Base-by-base conservation (phyloP, 495 filamentous ascomycete species). In the Collariella sp. region DNA sequence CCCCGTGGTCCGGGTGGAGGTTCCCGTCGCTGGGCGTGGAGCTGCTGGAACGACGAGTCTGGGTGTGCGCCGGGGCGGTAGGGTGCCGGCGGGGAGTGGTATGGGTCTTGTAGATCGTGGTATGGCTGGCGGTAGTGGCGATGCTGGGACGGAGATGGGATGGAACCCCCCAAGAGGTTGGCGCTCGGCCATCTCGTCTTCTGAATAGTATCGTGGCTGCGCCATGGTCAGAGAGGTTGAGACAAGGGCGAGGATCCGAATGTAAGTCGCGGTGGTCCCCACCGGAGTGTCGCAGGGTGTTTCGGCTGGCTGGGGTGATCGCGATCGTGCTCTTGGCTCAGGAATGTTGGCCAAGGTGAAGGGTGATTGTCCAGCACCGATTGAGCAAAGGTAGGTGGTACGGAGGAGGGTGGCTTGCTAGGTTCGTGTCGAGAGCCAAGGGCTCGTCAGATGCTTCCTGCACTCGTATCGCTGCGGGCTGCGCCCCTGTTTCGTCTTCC, bases 31-130 rank as follows among this genome's bases (percentile, higher is more conserved):
- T 67, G 66, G 13, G 69, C 59, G 45, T 70, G 68, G 46, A 75
- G 60, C 50, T 61, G 62, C 48, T 68, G 65, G 55, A 73, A 76
- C 13, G 71, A 47, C 20, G 72, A 71, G 31, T 73, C 72, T 24
- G 74, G 72, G 55, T 73, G 76, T 39, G 67, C 67, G 20, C 68
- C 57, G 7, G 73, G 68, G 6, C 52, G 49, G 41, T 58, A 36
- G 42, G 63, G 52, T 13, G 67, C 35, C 7, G 70, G 64, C 5
- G 64, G 55, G 44, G 47, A 13, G 40, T 41, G 31, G 50, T 61
- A 58, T 19, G 59, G 50, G 11, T 63, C 60, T 50, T 66, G 59
- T 35, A 58, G 50, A 46, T 68, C 57, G 53, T 47, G 18, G 26
- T 56, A 54, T 1, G 44, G 34, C 35, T 51, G 60, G 29, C 54